A percentile compares a stretch with the other conserved stretches of the same genome.
Evolutionary conservation across 805 yeast species (phyloP).

Genomic region (Saccharomycopsis sp.): DNA sequence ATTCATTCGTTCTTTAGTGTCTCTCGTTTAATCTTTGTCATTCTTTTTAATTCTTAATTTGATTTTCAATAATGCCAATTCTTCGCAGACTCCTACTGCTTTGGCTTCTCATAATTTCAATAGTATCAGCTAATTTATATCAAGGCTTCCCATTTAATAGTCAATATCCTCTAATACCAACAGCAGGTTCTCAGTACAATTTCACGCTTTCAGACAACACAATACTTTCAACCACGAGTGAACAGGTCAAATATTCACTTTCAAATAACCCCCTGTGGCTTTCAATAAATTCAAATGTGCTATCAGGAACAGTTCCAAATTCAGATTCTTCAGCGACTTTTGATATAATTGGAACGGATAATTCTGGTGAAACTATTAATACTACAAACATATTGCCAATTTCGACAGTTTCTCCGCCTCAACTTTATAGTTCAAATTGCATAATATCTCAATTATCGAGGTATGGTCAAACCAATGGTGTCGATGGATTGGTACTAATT

Average conservation of each 20-base stretch:
- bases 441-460: slow-evolving; percentile 48
- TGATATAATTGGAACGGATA: slow-evolving; percentile 57
- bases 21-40: not conserved
- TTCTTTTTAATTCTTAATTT: not conserved
- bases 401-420: slow-evolving; percentile 49
- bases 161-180: slow-evolving; percentile 86
- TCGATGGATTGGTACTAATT: slow-evolving; percentile 60
- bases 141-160: slow-evolving; percentile 70
- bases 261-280: slow-evolving; percentile 74
- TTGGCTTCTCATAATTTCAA: not conserved
- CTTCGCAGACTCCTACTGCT: slow-evolving; percentile 2
- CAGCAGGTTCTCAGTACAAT: slow-evolving; percentile 51
- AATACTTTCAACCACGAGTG: slow-evolving; percentile 33
- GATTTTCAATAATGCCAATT: not conserved
- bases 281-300: slow-evolving; percentile 55
- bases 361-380: slow-evolving; percentile 38
- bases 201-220: slow-evolving; percentile 71
- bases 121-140: slow-evolving; percentile 3
- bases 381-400: slow-evolving; percentile 55
- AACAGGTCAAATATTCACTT: slow-evolving; percentile 39
- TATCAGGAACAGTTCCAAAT: slow-evolving; percentile 61
- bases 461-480: slow-evolving; percentile 73
- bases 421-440: slow-evolving; percentile 35
- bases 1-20: not conserved
- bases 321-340: slow-evolving; percentile 43